Percentiles rank a stretch among this genome's conserved stretches.
phyloP scores from a whole-genome alignment of 164 flowering plant species.

The Magnolia changhungtana region DNA sequence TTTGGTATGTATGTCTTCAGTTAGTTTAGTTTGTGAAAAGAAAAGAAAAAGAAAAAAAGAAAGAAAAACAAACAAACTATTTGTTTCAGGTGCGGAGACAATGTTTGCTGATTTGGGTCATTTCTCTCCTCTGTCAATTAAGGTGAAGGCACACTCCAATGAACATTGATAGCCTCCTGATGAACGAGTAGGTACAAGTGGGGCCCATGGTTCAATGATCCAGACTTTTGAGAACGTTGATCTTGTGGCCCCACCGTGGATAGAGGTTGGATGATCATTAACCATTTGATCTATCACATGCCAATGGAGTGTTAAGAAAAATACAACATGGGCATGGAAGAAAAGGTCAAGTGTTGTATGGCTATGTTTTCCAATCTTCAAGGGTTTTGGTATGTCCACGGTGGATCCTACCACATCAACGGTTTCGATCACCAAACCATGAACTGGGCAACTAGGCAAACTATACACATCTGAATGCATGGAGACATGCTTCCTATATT shows the following conservation, averaged over 20 bases:
- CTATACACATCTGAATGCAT: background rate
- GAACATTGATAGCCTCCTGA: background rate
- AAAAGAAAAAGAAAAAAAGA: no score
- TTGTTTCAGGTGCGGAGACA: slow-evolving; percentile 57
- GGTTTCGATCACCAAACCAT: background rate
- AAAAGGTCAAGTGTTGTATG: background rate
- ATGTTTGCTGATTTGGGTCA: slow-evolving; percentile 87
- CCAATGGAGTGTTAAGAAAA: background rate
- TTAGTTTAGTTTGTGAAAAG: background rate
- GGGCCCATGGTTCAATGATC: background rate
- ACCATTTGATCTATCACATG: background rate
- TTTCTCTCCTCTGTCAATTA: slow-evolving; percentile 59
- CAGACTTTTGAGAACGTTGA: no score
- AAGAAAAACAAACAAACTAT: background rate
- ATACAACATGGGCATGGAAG: background rate
- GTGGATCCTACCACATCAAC: background rate
- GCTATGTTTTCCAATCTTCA: no score
- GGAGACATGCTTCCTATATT: background rate
- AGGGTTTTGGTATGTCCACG: background rate
- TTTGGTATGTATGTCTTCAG: background rate
- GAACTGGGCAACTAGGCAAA: background rate
- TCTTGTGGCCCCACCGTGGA: no score
- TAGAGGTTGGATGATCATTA: background rate
- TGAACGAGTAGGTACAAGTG: background rate
- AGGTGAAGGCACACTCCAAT: slow-evolving; percentile 31